Evolutionary conservation across 2,329 filamentous ascomycete species (phyloP), one percentile per base, ranked within the genome.

Genomic region (Akanthomyces dipterigenus): DNA sequence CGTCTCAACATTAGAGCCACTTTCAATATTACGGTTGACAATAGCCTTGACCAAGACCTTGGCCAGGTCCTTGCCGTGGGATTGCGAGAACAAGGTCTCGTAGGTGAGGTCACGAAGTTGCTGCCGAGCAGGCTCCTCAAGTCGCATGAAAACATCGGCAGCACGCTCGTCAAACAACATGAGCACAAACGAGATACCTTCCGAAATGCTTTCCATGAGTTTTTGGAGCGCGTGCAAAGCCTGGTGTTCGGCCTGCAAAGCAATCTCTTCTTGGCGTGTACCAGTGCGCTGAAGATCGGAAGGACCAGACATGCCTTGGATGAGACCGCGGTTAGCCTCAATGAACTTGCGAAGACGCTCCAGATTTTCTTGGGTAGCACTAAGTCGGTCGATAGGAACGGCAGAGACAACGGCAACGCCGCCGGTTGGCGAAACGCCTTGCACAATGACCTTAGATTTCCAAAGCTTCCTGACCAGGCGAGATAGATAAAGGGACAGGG

Each of bases 31-130:
- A 69, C 93, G 88, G 73, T 98, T 98, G 60, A 99, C 95, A 69
- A 99, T 98, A 0, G 93, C 92, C 73, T 98, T 99, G 61, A 99
- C 95, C 1, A 99, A 81, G 60, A 96, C 84, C 74, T 96, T 97
- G 3, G 93, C 96, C 26, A 98, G 83, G 12, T 96, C 91, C 67
- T 91, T 91, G 36, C 95, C 95, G 20, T 86, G 82, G 6, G 82
- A 76, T 46, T 88, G 86, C 4, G 91, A 90, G 73, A 99, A 98
- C 0, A 99, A 84, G 50, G 85, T 84, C 72, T 98, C 91, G 70
- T 91, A 99, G 0, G 91, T 97, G 58, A 99, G 81, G 40, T 88
- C 83, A 62, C 85, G 82, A 57, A 96, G 85, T 63, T 86, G 83
- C 65, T 87, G 81, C 63, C 88, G 88, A 1, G 88, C 82, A 0